A percentile compares a stretch with the other conserved stretches of the same genome.
Evolutionary conservation across 305 asterid species (phyloP).

Genomic region (Fraxinus xanthoxyloides): DNA sequence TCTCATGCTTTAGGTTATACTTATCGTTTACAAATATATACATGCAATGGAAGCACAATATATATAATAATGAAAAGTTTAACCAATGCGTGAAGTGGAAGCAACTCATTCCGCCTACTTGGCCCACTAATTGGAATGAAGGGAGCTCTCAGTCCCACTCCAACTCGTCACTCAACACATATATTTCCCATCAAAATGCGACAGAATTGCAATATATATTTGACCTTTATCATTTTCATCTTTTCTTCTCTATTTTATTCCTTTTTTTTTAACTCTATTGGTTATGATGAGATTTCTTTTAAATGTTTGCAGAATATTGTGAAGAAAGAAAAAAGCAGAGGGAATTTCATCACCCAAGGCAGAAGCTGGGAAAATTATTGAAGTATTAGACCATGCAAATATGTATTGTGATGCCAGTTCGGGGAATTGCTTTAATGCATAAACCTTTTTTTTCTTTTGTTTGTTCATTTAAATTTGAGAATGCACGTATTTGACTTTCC

Average conservation of each 20-base stretch:
- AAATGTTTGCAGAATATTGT: not conserved
- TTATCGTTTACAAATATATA: not conserved
- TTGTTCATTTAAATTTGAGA: too few relatives aligned
- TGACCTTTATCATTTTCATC: not conserved
- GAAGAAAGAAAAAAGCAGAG: not conserved
- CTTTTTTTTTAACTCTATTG: not conserved
- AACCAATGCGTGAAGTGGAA: constrained; percentile 57
- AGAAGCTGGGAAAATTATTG: not conserved
- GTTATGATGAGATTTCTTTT: not conserved
- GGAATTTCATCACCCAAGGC: not conserved
- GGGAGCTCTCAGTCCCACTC: constrained; percentile 46
- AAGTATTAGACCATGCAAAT: not conserved
- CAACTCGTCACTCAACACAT: not conserved
- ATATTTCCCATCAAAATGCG: not conserved
- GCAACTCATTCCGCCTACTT: constrained; percentile 50
- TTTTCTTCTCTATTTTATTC: not conserved
- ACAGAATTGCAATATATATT: not conserved
- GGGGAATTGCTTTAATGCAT: too few relatives aligned
- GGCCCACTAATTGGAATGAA: constrained; percentile 51
- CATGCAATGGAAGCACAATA: not conserved
- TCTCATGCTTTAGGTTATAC: not conserved
- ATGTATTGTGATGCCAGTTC: too few relatives aligned
- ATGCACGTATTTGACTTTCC: not conserved
- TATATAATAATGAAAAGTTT: not conserved
- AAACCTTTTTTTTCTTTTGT: not conserved